Conservation (phyloP, 2,329 filamentous ascomycete genomes). For the Rosellinia necatrix region DNA sequence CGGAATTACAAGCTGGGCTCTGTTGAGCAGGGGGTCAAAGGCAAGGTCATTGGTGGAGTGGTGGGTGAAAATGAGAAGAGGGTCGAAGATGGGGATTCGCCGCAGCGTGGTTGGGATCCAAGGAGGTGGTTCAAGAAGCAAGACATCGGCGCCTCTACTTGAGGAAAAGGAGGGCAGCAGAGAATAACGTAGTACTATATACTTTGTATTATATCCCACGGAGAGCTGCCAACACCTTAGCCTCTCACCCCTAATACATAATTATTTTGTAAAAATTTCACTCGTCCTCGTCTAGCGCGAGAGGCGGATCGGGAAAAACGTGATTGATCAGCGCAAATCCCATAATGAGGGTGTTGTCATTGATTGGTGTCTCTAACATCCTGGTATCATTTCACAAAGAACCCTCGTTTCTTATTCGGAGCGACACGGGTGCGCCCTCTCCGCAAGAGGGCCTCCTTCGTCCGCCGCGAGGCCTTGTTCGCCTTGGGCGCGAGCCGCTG, state of each 20-base stretch:
- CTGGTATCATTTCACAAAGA: conserved; percentile 47
- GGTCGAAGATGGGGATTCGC: background rate
- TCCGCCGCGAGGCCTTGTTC: conserved; percentile 47
- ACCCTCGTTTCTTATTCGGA: conserved; percentile 46
- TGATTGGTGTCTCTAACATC: conserved; percentile 11
- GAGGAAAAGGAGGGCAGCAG: too few species aligned
- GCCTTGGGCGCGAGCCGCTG: conserved; percentile 54
- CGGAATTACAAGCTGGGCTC: conserved; percentile 67
- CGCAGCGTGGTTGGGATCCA: background rate
- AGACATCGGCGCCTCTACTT: too few species aligned
- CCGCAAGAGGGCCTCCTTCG: conserved; percentile 52
- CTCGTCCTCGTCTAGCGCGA: too few species aligned
- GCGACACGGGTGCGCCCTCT: conserved; percentile 47
- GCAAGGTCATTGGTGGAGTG: conserved; percentile 42
- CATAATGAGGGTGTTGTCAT: too few species aligned
- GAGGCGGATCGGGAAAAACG: too few species aligned
- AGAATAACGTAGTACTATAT: too few species aligned
- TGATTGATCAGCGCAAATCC: too few species aligned
- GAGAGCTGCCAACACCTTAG: too few species aligned
- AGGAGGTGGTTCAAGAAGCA: background rate
- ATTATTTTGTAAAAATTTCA: too few species aligned
- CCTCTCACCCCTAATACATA: too few species aligned
- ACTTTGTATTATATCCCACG: too few species aligned
- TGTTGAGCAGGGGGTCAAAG: conserved; percentile 67
- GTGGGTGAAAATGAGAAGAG: background rate